Base-by-base conservation (phyloP, 83 land plant genomes). In the Thuja plicata region DNA sequence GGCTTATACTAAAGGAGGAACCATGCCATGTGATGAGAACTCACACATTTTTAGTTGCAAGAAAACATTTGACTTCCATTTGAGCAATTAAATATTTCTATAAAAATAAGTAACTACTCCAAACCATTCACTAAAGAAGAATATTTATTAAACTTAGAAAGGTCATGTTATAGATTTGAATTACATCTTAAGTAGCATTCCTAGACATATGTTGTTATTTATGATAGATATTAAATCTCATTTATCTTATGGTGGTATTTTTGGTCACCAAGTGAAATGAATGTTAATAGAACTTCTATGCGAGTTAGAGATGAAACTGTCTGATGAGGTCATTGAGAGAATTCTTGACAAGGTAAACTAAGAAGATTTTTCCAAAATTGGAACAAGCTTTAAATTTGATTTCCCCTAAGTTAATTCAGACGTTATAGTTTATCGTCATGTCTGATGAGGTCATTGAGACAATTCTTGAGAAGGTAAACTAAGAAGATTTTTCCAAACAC, bases 301-400 rank as follows among this genome's bases (percentile, higher is more conserved):
- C 82, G 99, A 98, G 90, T 97, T 99, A 60, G 99, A 97, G 38
- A 97, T 98, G 99, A 97, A 95, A 91, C 90, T 98, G 90, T 89
- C 99, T 84, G 99, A 98, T 88, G 99, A 97, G 48, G 96, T 97
- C 62, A 94, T 98, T 45, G 99, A 98, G 86, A 91, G 90, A 80
- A 97, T 98, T 62, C 89, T 98, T 79, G 99, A 98, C 88, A 98
- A 98, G 97, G 99, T 98, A 45, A 48, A 71, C 19, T 79, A 52
- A 60, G 19, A 55, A 19, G 38, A 38, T 21, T 57, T 35, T 88
- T 43, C 17, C 46, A 34, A 82, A 38, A 5, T 13, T 4, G 1
- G 21, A 80, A 83, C 8, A 83, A 55, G 35, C 43, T 83, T 83
- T n/a, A 46, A 9, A 46, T 83, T 83, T 83, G 55, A 27, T 83